Percentiles rank a stretch among this genome's conserved stretches.
These are phyloP conservation scores for Salix koriyanagi DNA, from an alignment of 345 rosid genomes.

Conservation along the genomic window DNA sequence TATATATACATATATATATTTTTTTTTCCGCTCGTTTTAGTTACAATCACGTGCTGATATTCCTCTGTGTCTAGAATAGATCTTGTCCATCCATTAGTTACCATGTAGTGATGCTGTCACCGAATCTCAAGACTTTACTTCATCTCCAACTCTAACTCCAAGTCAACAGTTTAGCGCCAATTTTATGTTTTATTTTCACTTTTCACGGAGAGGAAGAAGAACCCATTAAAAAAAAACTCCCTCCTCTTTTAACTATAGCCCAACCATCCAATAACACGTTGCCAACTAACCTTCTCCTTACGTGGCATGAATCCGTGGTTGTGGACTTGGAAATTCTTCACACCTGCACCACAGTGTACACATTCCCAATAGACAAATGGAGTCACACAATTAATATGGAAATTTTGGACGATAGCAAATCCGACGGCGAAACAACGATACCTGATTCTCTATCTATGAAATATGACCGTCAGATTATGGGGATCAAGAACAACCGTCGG, in stretches of 20 bases:
- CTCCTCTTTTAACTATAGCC: neutral
- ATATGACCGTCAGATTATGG: slow-evolving; percentile 46
- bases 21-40: neutral
- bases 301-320: slow-evolving; percentile 19
- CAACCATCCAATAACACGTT: neutral
- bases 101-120: neutral
- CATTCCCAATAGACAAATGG: neutral
- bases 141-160: neutral
- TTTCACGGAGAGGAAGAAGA: neutral
- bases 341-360: neutral
- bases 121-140: neutral
- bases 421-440: slow-evolving; percentile 37
- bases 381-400: slow-evolving; percentile 1
- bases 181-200: slow-evolving; percentile 12
- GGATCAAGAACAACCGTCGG: slow-evolving; percentile 32
- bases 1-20: too few relatives aligned
- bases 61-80: neutral
- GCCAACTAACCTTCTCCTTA: neutral
- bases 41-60: neutral
- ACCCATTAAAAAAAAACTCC: neutral
- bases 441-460: slow-evolving; percentile 41
- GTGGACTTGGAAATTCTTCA: neutral
- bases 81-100: neutral
- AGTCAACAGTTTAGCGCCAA: slow-evolving; percentile 35
- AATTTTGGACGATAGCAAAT: slow-evolving; percentile 14